These are phyloP conservation scores for Fusarium virguliforme DNA, from an alignment of 2,329 filamentous ascomycete genomes.

Conservation along the genomic window DNA sequence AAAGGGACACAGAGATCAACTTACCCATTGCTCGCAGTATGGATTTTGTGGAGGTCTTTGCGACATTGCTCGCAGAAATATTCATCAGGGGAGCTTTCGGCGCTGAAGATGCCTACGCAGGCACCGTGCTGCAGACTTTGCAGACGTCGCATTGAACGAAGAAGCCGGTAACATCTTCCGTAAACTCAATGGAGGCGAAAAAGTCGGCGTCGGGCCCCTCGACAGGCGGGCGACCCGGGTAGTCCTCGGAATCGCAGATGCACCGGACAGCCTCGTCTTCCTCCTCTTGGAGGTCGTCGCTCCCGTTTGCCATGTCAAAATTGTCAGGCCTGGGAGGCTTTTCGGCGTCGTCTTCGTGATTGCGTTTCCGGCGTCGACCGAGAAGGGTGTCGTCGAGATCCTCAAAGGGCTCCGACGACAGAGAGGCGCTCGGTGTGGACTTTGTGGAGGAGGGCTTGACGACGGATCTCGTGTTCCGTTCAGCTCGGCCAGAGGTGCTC, in stretches of 20 bases:
- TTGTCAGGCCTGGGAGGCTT: conserved; percentile 61
- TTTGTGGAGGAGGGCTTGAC: conserved; percentile 83
- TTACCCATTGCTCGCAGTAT: conserved; percentile 87
- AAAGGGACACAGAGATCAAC: conserved; percentile 54
- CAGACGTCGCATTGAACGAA: conserved; percentile 99
- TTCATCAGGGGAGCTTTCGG: conserved; percentile 92
- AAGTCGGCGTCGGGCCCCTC: conserved; percentile 72
- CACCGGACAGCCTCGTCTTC: conserved; percentile 97
- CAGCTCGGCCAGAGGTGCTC: conserved; percentile 81
- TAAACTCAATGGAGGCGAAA: conserved; percentile 74
- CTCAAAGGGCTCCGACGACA: conserved; percentile 79
- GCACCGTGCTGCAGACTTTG: conserved; percentile 99
- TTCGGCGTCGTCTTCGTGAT: conserved; percentile 74
- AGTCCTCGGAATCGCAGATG: conserved; percentile 94
- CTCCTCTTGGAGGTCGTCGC: conserved; percentile 78
- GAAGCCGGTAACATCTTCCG: conserved; percentile 91
- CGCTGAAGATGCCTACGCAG: conserved; percentile 96
- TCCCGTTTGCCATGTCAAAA: conserved; percentile 73
- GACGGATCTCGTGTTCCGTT: conserved; percentile 81
- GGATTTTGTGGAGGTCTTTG: conserved; percentile 90
- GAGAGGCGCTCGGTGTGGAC: conserved; percentile 80
- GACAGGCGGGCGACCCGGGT: conserved; percentile 84
- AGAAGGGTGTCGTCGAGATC: conserved; percentile 81
- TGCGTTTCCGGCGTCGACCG: conserved; percentile 85
- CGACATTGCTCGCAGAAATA: conserved; percentile 98